Conservation (phyloP, 495 filamentous ascomycete species). For the Rhypophila decipiens region DNA sequence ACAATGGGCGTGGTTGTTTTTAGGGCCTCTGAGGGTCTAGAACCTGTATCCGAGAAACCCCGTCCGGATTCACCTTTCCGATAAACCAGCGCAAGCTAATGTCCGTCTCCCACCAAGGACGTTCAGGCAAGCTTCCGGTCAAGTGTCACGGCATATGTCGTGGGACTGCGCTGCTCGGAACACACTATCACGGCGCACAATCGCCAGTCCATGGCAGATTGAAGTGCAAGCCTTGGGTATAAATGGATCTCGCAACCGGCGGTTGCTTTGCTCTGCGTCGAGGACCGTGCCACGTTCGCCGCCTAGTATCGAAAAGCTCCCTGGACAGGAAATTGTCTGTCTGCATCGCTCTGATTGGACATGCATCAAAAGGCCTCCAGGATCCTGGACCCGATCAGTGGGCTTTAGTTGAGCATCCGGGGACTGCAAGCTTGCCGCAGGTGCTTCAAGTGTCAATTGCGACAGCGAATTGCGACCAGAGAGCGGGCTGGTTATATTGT, state of each 20-base stretch:
- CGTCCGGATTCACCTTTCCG: conserved; percentile 4
- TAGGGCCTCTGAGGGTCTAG: too few relatives aligned
- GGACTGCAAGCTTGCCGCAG: conserved; percentile 13
- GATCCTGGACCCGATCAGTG: conserved; percentile 5
- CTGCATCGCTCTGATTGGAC: conserved; percentile 5
- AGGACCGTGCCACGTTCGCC: conserved; percentile 1
- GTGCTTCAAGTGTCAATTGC: conserved; percentile 1
- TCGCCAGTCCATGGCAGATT: not conserved
- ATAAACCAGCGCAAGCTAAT: conserved; percentile 1
- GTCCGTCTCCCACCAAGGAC: not conserved
- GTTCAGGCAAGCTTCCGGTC: not conserved
- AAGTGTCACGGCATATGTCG: conserved; percentile 19
- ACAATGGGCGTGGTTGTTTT: too few relatives aligned
- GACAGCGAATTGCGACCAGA: too few relatives aligned
- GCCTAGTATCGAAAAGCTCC: not conserved
- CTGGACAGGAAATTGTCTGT: not conserved
- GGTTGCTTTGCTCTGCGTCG: not conserved
- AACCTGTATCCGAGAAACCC: not conserved
- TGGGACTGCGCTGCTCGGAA: conserved; percentile 7
- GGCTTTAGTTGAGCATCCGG: conserved; percentile 1
- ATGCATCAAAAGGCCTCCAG: conserved; percentile 9
- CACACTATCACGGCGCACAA: not conserved
- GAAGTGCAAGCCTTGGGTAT: not conserved
- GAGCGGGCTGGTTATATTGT: too few relatives aligned
- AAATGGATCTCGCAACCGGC: not conserved